Percentiles rank a stretch among this genome's conserved stretches.
These are phyloP conservation scores for Acephala macrosclerotiorum DNA, from an alignment of 2,329 filamentous ascomycete species.

Conservation along the genomic window DNA sequence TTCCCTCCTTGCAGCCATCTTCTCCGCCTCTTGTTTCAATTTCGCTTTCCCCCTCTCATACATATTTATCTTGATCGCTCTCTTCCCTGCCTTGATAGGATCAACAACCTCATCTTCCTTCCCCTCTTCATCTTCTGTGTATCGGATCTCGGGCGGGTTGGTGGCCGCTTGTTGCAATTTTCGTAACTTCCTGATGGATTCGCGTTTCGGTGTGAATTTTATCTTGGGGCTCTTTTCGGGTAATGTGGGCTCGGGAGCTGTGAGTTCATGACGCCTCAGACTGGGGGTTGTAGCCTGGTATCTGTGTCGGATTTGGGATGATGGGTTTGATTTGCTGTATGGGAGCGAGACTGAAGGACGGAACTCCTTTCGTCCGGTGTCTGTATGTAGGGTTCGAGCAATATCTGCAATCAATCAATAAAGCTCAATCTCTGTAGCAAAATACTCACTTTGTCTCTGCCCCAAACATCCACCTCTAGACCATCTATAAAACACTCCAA, in stretches of 20 bases:
- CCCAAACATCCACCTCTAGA: constrained; percentile 19
- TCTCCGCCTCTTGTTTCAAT: background rate
- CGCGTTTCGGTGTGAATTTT: too few relatives aligned
- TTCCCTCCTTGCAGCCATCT: background rate
- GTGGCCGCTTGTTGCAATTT: background rate
- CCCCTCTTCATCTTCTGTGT: background rate
- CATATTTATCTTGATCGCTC: too few relatives aligned
- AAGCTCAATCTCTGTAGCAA: background rate
- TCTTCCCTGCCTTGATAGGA: too few relatives aligned
- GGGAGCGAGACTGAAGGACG: background rate
- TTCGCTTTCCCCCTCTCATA: background rate
- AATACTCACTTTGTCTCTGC: constrained; percentile 5
- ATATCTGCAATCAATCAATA: background rate
- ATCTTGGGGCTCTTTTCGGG: too few relatives aligned
- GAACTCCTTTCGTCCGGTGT: background rate
- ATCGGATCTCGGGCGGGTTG: too few relatives aligned
- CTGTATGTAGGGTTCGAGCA: background rate
- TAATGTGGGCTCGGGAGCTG: background rate
- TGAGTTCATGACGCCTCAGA: background rate
- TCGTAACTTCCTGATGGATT: background rate
- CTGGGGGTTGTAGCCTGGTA: background rate
- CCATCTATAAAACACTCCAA: constrained; percentile 33
- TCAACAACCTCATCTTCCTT: background rate
- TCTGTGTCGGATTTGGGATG: constrained; percentile 1
- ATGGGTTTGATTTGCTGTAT: background rate